Evolutionary conservation across 495 filamentous ascomycete genomes (phyloP).

Genomic region (Aspergillus kassunensis): DNA sequence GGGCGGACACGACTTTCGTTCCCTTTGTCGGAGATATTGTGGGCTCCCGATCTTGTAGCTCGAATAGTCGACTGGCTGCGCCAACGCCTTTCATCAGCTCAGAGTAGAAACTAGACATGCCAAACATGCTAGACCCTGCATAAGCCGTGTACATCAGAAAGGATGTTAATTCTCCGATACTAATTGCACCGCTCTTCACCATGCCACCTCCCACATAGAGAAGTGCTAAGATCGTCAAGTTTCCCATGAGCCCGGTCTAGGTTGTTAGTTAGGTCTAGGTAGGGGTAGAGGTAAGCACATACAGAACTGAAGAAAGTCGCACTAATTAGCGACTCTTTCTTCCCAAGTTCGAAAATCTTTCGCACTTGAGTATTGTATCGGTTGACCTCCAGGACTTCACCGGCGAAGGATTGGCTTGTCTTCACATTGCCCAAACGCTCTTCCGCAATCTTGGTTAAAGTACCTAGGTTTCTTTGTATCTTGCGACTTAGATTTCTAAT

Average conservation of each 20-base stretch:
- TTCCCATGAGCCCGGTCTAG: constrained; percentile 81
- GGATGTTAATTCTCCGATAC: constrained; percentile 87
- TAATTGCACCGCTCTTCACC: constrained; percentile 80
- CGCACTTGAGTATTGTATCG: constrained; percentile 89
- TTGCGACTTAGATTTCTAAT: constrained; percentile 84
- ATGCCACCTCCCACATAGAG: constrained; percentile 88
- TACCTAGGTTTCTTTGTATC: constrained; percentile 89
- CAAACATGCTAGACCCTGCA: constrained; percentile 86
- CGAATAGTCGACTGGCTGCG: constrained; percentile 89
- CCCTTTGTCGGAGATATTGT: constrained; percentile 82
- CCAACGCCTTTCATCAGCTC: constrained; percentile 99
- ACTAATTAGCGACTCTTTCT: constrained; percentile 77
- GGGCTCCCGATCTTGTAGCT: constrained; percentile 88
- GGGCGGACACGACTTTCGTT: constrained; percentile 69
- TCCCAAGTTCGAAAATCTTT: constrained; percentile 86
- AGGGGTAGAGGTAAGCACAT: constrained; percentile 24
- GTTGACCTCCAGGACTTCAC: constrained; percentile 81
- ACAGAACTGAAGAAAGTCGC: constrained; percentile 85
- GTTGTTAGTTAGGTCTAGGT: constrained; percentile 14
- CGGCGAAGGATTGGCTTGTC: constrained; percentile 92
- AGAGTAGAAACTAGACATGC: constrained; percentile 91
- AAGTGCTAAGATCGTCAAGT: constrained; percentile 91
- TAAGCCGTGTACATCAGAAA: constrained; percentile 98
- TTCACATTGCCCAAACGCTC: constrained; percentile 92
- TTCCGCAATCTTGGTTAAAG: constrained; percentile 92